Evolutionary conservation across 176 grass and related monocot genomes (phyloP), one percentile per base, ranked within the genome.

Genomic region (Chloris gayana): DNA sequence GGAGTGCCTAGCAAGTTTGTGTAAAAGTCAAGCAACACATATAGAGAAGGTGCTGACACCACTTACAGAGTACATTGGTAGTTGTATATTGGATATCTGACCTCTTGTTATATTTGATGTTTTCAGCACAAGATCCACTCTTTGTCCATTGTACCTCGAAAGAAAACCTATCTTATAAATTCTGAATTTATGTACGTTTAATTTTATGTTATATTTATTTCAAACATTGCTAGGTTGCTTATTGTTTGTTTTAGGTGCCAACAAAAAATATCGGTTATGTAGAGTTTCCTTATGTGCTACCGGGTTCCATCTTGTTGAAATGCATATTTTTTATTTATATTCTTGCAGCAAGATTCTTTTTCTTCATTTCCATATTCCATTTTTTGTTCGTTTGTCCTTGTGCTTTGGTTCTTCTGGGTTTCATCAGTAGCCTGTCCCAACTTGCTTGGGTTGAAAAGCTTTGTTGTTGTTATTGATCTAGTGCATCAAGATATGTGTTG

Each of bases 211-310:
- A 19, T 37, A 9, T 56, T 25, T 72, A 57, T 83, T 88, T 45
- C 15, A 27, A 33, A 83, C 73, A 17, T 71, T 61, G 29, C 70
- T 54, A n/a, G 26, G 64, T 1, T 25, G 35, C 64, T 32, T 60
- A 67, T 17, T 32, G 33, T 46, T 74, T 61, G 67, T 83, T 80
- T 69, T 26, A 80, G 58, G 25, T 66, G 26, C 21, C 56, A 58
- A 25, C 22, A 58, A 11, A 24, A 58, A 3, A 2, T 47, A 29
- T 33, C 9, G 18, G 7, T 46, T 57, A 46, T 31, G 54, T 75
- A 64, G 42, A 22, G 9, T 30, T 70, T 46, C 8, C 59, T 18
- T 67, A 54, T 64, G 14, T 57, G 21, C 29, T 81, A 53, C 4
- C 3, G 35, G 35, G 35, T 37, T 37, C 41, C 9, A 10, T 44